phyloP scores from a whole-genome alignment of 2,329 filamentous ascomycete genomes.

The Aspergillaceae sp. region DNA sequence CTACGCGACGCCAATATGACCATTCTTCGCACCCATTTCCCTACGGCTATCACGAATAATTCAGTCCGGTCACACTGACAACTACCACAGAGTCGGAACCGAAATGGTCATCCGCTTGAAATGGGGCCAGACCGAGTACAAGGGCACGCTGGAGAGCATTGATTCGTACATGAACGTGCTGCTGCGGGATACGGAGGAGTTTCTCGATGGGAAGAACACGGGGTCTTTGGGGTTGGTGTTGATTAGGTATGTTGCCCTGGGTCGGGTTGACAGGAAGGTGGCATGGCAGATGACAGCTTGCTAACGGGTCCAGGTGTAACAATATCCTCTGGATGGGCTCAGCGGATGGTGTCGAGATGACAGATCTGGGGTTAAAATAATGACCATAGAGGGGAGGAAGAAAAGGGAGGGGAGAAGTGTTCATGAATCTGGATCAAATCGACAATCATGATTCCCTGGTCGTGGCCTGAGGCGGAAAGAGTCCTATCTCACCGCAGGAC shows the following conservation, averaged over 20 bases:
- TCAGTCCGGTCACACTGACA: neutral
- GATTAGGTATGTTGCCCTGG: constrained; percentile 57
- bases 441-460: no score
- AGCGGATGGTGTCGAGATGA: constrained; percentile 44
- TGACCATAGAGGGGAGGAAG: neutral
- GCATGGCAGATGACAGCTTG: neutral
- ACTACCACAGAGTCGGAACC: constrained; percentile 63
- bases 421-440: no score
- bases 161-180: constrained; percentile 99
- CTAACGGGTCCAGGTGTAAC: constrained; percentile 58
- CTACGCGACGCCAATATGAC: neutral
- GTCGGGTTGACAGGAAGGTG: neutral
- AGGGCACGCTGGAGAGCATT: constrained; percentile 80
- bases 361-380: constrained; percentile 32
- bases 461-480: no score
- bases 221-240: constrained; percentile 82
- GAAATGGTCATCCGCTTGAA: constrained; percentile 87
- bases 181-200: constrained; percentile 83
- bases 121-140: constrained; percentile 98
- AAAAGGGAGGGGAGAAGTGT: no score
- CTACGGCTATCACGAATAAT: no score
- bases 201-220: constrained; percentile 75
- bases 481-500: no score
- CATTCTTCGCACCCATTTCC: neutral
- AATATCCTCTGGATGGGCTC: constrained; percentile 89